Conservation (phyloP, 192 early-diverging fungal species). For the Allomyces macrogynus region DNA sequence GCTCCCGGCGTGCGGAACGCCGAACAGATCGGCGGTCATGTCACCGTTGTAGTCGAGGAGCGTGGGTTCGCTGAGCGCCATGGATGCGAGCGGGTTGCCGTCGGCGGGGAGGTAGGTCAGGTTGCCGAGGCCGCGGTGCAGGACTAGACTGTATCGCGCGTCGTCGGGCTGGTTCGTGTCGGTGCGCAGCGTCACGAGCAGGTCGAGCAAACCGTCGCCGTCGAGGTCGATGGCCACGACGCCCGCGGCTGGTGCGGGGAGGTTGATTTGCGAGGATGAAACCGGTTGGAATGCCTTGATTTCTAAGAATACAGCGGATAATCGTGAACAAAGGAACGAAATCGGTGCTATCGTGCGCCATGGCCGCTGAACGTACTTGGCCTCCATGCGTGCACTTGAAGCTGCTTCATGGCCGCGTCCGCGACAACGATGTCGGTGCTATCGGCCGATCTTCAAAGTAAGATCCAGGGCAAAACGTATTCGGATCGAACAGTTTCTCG, state of each 20-base stretch:
- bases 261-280: neutral
- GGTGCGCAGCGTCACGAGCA: neutral
- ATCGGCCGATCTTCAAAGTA: neutral
- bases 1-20: conserved; percentile 17
- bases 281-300: neutral
- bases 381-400: neutral
- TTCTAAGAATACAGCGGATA: neutral
- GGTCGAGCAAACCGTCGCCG: neutral
- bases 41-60: conserved; percentile 36
- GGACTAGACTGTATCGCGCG: neutral
- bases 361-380: neutral
- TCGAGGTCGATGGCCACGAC: neutral
- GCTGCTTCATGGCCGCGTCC: neutral
- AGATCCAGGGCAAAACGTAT: neutral
- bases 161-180: neutral
- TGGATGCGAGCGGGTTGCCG: neutral
- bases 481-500: no score
- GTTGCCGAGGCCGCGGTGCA: neutral
- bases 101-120: neutral
- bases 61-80: conserved; percentile 23
- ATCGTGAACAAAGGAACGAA: neutral
- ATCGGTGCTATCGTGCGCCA: no score
- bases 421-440: neutral
- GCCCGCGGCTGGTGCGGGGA: neutral
- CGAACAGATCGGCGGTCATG: conserved; percentile 38